Evolutionary conservation across 306 rosid genomes (phyloP).

Genomic region (Carpinus fangiana): DNA sequence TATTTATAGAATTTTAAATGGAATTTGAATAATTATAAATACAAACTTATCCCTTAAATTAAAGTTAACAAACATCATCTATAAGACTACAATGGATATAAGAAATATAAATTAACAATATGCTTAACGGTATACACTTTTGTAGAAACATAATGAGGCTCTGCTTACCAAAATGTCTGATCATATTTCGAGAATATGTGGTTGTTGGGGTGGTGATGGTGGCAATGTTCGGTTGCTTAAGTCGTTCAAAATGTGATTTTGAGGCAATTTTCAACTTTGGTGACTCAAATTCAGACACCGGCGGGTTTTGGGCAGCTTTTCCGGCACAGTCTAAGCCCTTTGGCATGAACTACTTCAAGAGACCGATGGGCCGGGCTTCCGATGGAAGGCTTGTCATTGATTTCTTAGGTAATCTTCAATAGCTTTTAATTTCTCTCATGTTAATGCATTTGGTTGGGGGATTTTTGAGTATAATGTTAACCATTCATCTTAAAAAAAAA

Average conservation of each 20-base stretch:
- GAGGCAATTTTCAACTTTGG: slow-evolving; percentile 79
- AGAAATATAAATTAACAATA: too few species aligned
- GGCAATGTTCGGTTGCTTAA: slow-evolving; percentile 19
- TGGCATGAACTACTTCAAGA: slow-evolving; percentile 70
- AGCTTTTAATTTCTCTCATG: not conserved
- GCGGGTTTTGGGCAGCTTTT: slow-evolving; percentile 70
- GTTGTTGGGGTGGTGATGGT: slow-evolving; percentile 15
- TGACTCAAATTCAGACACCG: slow-evolving; percentile 72
- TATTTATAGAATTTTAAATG: too few species aligned
- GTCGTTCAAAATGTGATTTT: slow-evolving; percentile 46
- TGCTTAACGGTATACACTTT: not conserved
- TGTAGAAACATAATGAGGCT: not conserved
- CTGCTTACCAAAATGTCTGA: not conserved
- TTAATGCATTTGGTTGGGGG: not conserved
- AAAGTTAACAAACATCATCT: too few species aligned
- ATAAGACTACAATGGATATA: too few species aligned
- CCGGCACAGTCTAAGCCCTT: slow-evolving; percentile 60
- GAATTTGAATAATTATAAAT: too few species aligned
- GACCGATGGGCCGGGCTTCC: slow-evolving; percentile 69
- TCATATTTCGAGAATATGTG: slow-evolving; percentile 6
- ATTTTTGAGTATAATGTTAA: too few species aligned
- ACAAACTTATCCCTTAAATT: too few species aligned
- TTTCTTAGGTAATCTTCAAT: slow-evolving; percentile 63
- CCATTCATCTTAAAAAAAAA: too few species aligned
- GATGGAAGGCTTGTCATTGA: slow-evolving; percentile 82